Base-by-base conservation (phyloP, 768 basidiomycete species). In the Pulveroboletus frians region DNA sequence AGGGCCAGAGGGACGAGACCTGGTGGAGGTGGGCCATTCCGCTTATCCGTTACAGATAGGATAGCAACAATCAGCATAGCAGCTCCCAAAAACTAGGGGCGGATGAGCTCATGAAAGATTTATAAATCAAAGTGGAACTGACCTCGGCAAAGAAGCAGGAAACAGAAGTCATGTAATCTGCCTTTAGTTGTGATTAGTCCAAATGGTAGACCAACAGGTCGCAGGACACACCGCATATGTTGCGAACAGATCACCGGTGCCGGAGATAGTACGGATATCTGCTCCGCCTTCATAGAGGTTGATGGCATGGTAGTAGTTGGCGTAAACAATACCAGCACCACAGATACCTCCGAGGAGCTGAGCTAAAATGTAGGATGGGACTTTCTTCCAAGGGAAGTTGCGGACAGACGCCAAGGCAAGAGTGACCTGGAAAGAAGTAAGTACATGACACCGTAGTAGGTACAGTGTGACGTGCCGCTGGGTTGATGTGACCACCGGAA, bases 331-430 rank as follows among this genome's bases (percentile, higher is more conserved):
- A 1, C 75, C 76, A 13, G 77, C 77, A 15, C 83, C 85, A 39
- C 76, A 71, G 30, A 84, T 56, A 5, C 68, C 84, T 18, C 85
- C 85, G 42, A 86, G 62, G 17, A 83, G 49, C 61, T 88, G 85
- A 0, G 82, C 76, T 42, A 80, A 59, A 39, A 85, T 76, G 62
- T 81, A 89, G 18, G 57, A 74, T 0, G 89, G 89, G 0, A 89
- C 89, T 62, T 91, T 91, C 55, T 74, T 76, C 84, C 85, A 85
- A 0, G 89, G 86, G 66, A 92, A 90, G 39, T 74, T 76, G 53
- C 88, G 80, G 64, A 81, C 81, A 3, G 78, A 71, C 4, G 85
- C 85, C 39, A 89, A 59, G 13, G 80, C 75, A 43, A 92, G 66
- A 15, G 89, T 92, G 21, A 90, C 74, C 83, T 84, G 20, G 27